Base-by-base conservation (phyloP, 2,329 filamentous ascomycete species). In the Botryotinia convoluta region DNA sequence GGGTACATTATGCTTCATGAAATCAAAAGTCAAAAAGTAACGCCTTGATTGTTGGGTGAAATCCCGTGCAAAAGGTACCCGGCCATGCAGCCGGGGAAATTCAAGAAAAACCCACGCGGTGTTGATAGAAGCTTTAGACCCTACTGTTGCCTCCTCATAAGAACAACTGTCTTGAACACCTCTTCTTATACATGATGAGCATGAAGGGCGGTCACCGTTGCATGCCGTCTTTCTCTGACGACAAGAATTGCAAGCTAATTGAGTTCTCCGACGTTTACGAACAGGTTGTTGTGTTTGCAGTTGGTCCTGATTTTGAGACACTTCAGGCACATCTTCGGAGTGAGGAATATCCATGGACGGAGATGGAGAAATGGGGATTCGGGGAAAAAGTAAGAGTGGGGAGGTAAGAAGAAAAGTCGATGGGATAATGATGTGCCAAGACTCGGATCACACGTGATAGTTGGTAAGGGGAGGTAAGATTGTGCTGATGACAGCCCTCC, bases 191-290 rank as follows among this genome's bases (percentile, higher is more conserved):
- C 75, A 75, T 20, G 74, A 62, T 1, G 67, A 69, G 42, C 75
- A 76, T 18, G 54, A 63, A 29, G 75, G 75, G 20, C 69, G 45
- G 35, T 51, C 51, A n/a, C 75, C 74, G 71, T 75, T 73, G 35
- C 75, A 76, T n/a, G 72, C 63, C 22, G 74, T 74, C 59, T 76
- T 76, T 35, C 74, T 70, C 29, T 69, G 64, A 45, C 75, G 73
- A 61, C 75, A 76, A 18, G 68, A 61, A 51, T 71, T 69, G 48
- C 74, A 75, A 37, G 75, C 75, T 60, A 76, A 68, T 32, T 70
- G 75, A n/a, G 73, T 74, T 29, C 70, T 75, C 57, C 74, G 72
- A 39, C 74, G 74, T 68, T 75, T 75, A 48, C 69, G 69, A 32
- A 64, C n/a, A 18, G 32, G 57, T 64, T 63, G 44, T 26, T 68